Base-by-base conservation (phyloP, 306 rosid species). In the Heteromeles arbutifolia region DNA sequence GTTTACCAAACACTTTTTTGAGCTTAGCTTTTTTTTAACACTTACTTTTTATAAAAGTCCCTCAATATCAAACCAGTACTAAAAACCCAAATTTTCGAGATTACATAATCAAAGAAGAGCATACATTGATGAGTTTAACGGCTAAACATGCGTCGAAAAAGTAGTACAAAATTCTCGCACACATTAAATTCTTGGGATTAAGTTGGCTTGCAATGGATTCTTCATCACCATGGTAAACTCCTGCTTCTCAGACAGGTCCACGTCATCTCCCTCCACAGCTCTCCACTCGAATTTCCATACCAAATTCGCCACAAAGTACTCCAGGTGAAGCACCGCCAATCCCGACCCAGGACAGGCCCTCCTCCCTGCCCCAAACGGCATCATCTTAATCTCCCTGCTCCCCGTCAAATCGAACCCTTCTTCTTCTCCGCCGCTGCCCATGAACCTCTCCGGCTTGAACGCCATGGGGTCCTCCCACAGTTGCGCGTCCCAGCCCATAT, bases 281-380 rank as follows among this genome's bases (percentile, higher is more conserved):
- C 44, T 65, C 84, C 84, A 81, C 32, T 76, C 45, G 67, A 81
- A 76, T 12, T 21, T 76, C 84, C 81, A 76, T 4, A 81, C 78
- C 65, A 81, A 66, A 76, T 81, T 81, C 41, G 84, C 81, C 74
- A 45, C 74, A 45, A 76, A 81, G 58, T 81, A 81, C 81, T 81
- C 78, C 52, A 81, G 52, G 43, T 81, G 84, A 57, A 81, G 84
- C 45, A 81, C 31, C 4, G 81, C 84, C 63, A 81, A 29, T 7
- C 26, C 69, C 13, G 3, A 31, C 10, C 65, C 84, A 0, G 84
- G 84, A 24, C 84, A 76, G 1, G 66, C 56, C 28, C 84, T 76
- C 77, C 84, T 53, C 28, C 84, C 84, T 0, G 21, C 84, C 11
- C 84, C 84, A 34, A 81, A 81, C 7, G 84, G 84, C 84, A 81